Base-by-base conservation (phyloP, 805 yeast species). In the Sugiyamaella smithiae region DNA sequence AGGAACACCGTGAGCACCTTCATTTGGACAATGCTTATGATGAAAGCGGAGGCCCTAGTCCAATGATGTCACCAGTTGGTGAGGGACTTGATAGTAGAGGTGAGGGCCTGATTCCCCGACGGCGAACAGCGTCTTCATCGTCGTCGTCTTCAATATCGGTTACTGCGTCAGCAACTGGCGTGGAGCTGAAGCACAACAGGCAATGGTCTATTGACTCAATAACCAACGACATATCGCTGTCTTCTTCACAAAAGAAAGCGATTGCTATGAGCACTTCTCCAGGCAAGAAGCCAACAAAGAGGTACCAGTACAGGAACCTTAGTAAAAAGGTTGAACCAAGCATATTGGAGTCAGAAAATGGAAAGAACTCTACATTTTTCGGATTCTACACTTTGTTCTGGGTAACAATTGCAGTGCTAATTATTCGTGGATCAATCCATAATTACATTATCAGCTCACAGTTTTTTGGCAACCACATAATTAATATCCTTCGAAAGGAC, bases 321-420 rank as follows among this genome's bases (percentile, higher is more conserved):
- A 54, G 60, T 24, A 44, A 49, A 22, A 46, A 48, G 31, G 55
- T 56, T 4, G 55, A 57, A 19, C 49, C 54, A 12, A 58, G 63
- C 20, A 57, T 65, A 20, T 51, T 66, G 12, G 70, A 66, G 43
- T 40, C 57, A 12, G 57, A 58, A 29, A 57, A 59, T 25, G 59
- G 66, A 58, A 37, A 48, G 26, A 32, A 57, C 32, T 58, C 67
- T 12, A 47, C 56, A 47, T 89, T 87, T 63, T 81, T 78, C 57
- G 98, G 98, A 1, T 76, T 93, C 51, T 91, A 81, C 64, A 83
- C 88, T 4, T 75, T 89, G 48, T 58, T 66, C 50, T 67, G 71
- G 70, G 57, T 63, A 14, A 52, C 57, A 6, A 46, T 58, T 1
- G 57, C 52, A 22, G 51, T 61, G 12, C 17, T 45, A 29, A 52